Conservation (phyloP, 345 rosid species). For the Corchorus capsularis region DNA sequence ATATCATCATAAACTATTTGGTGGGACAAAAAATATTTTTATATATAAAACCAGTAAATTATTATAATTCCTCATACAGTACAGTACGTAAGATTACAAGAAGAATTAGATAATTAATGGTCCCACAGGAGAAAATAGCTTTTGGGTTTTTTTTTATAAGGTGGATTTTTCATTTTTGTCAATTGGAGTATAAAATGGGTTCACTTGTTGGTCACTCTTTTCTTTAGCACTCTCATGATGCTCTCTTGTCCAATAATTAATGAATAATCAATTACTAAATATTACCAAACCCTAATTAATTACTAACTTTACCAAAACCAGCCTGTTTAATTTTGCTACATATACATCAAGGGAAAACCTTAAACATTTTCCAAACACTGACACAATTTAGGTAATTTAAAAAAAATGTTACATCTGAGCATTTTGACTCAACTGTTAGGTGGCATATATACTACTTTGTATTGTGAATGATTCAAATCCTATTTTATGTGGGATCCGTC, state of each 20-base stretch:
- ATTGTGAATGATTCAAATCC: too few relatives aligned
- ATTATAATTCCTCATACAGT: too few relatives aligned
- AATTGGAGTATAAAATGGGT: constrained; percentile 1
- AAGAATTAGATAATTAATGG: background rate
- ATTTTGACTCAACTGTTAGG: too few relatives aligned
- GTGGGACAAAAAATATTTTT: too few relatives aligned
- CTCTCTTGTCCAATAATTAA: background rate
- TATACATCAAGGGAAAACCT: background rate
- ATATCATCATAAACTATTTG: too few relatives aligned
- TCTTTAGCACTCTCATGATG: background rate
- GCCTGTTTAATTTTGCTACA: background rate
- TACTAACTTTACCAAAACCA: background rate
- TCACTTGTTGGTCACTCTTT: constrained; percentile 11
- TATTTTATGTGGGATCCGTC: too few relatives aligned
- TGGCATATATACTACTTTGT: too few relatives aligned
- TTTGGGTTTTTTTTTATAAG: background rate
- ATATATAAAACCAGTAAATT: too few relatives aligned
- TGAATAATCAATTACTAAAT: background rate
- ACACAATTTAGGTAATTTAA: too few relatives aligned
- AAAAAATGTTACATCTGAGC: background rate
- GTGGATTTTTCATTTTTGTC: background rate
- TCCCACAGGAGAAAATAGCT: background rate
- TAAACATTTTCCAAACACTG: too few relatives aligned
- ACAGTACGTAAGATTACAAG: background rate
- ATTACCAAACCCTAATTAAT: too few relatives aligned